Evolutionary conservation across 2,329 filamentous ascomycete species (phyloP).

Genomic region (Pseudogymnoascus sp.): DNA sequence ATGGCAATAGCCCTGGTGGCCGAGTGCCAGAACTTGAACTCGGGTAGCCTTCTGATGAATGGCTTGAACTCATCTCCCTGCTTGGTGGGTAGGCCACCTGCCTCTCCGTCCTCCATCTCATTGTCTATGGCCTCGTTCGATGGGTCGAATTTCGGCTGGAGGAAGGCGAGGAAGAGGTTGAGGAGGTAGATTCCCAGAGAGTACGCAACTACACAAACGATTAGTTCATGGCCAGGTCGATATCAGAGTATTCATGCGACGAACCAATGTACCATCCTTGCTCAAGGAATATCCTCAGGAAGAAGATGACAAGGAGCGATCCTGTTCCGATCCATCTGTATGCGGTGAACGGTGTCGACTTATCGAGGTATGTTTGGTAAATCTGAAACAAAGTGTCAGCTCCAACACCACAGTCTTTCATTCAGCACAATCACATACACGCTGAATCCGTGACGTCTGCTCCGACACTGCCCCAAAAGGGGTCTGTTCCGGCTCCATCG

Average conservation of each 20-base stretch:
- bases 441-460: conserved; percentile 68
- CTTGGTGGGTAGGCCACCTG: conserved; percentile 79
- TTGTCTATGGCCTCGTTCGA: conserved; percentile 85
- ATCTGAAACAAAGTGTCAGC: conserved; percentile 45
- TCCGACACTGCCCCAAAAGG: conserved; percentile 84
- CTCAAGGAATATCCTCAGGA: conserved; percentile 77
- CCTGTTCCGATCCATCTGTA: conserved; percentile 90
- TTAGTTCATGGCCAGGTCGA: background rate
- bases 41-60: conserved; percentile 89
- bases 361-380: conserved; percentile 91
- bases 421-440: conserved; percentile 45
- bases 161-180: conserved; percentile 97
- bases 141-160: conserved; percentile 97
- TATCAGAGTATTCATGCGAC: conserved; percentile 18
- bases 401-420: background rate
- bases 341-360: conserved; percentile 78
- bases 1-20: conserved; percentile 81
- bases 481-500: conserved; percentile 77
- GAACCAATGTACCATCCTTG: conserved; percentile 99
- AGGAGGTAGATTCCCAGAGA: conserved; percentile 97
- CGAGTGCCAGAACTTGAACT: conserved; percentile 99
- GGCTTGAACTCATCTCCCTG: conserved; percentile 96
- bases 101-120: conserved; percentile 88
- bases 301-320: conserved; percentile 69
- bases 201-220: conserved; percentile 65